Evolutionary conservation across 2,329 filamentous ascomycete genomes (phyloP).

Genomic region (Parascedosporium putredinis): DNA sequence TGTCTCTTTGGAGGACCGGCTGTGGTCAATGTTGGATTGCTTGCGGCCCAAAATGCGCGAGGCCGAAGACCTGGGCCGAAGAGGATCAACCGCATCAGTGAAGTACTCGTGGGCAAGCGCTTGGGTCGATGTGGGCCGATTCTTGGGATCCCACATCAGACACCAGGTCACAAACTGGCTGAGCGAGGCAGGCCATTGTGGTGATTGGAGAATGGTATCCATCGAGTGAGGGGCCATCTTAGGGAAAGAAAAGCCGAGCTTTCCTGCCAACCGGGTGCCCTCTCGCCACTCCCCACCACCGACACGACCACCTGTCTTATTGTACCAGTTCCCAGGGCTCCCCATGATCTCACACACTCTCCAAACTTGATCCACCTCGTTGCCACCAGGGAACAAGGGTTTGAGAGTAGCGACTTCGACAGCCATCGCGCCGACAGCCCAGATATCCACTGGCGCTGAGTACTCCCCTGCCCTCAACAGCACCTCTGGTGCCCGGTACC

Average conservation of each 20-base stretch:
- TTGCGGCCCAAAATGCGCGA: conserved; percentile 80
- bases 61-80: conserved; percentile 82
- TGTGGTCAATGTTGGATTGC: conserved; percentile 66
- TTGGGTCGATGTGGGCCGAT: conserved; percentile 80
- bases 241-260: conserved; percentile 95
- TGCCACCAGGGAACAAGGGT: conserved; percentile 91
- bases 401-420: conserved; percentile 96
- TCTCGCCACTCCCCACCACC: conserved; percentile 98
- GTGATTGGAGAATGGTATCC: conserved; percentile 81
- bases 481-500: conserved; percentile 96
- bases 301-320: conserved; percentile 74
- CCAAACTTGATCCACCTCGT: conserved; percentile 99
- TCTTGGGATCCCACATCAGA: conserved; percentile 96
- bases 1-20: conserved; percentile 51
- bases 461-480: conserved; percentile 90
- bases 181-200: conserved; percentile 83
- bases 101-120: conserved; percentile 97
- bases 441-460: conserved; percentile 95
- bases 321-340: conserved; percentile 96
- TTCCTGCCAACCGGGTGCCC: conserved; percentile 81
- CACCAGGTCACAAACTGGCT: conserved; percentile 97
- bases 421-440: conserved; percentile 97
- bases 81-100: conserved; percentile 77
- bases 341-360: conserved; percentile 99
- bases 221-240: conserved; percentile 98